Base-by-base conservation (phyloP, 2,329 filamentous ascomycete species). In the Phyllosticta citrichinensis region DNA sequence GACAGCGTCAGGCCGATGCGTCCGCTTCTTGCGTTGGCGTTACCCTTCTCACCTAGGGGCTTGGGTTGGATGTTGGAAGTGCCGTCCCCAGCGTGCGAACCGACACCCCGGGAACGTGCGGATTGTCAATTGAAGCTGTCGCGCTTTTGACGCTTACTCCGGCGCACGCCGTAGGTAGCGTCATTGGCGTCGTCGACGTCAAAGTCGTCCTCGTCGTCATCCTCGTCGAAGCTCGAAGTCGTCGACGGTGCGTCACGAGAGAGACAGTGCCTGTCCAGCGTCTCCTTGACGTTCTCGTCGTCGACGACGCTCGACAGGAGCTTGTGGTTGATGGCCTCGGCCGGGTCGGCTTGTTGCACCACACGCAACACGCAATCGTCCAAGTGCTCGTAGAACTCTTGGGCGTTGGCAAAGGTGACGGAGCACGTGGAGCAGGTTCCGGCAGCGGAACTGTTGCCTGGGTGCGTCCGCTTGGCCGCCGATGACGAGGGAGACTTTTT, bases 371-470 rank as follows among this genome's bases (percentile, higher is more conserved):
- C 81, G 69, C 81, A 84, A 70, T 84, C 81, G 67, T 84, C 91
- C 64, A 96, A 78, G 79, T 97, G 93, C 77, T 97, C 93, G 73
- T 97, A 97, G 77, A 97, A 97, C 70, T 97, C 93, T 74, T 97
- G 93, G 2, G 93, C 90, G 63, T 87, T 93, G 66, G 82, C 81
- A 72, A 96, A 97, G 8, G 84, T 89, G 52, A 85, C 83, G 14
- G 89, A 90, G 75, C 93, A 97, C 65, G 94, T 97, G 3, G 91
- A 96, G 75, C 93, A 97, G 73, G 88, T 91, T 65, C 91, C 92
- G 57, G 88, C 88, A 33, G 89, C 86, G 68, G 68, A 68, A 55
- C 94, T 82, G 20, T 87, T 82, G 69, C 90, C 90, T 59, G 83
- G 84, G 5, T 85, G 83, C 40, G 87, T 79, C 74, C 87, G 89